Conservation (phyloP, 2,329 filamentous ascomycete species). For the Sclerotinia minor region DNA sequence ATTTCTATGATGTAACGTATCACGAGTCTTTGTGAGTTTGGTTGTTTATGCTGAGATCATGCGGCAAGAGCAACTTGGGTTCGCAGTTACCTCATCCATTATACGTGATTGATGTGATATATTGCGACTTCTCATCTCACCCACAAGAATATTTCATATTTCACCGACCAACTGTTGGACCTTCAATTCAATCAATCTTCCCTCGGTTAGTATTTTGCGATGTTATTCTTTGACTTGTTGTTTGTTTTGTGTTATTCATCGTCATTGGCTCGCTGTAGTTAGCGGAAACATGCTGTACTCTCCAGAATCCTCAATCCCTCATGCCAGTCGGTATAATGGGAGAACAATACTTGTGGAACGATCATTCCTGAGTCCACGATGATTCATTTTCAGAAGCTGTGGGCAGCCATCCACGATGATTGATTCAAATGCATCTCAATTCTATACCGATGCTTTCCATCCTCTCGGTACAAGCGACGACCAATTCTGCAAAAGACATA, state of each 20-base stretch:
- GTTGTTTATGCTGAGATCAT: neutral
- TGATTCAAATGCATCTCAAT: neutral
- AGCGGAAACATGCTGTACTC: neutral
- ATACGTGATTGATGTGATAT: conserved; percentile 3
- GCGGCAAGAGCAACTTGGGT: neutral
- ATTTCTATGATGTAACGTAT: neutral
- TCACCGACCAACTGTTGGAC: too few species aligned
- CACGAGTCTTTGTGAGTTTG: neutral
- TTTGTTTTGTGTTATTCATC: neutral
- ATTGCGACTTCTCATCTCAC: neutral
- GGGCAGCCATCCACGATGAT: neutral
- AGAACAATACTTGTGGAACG: neutral
- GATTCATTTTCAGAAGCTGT: neutral
- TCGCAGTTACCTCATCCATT: neutral
- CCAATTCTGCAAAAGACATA: neutral
- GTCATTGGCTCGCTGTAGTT: neutral
- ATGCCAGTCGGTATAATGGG: neutral
- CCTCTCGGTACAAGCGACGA: neutral
- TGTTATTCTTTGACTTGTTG: neutral
- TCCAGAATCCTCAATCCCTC: neutral
- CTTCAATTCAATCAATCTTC: neutral
- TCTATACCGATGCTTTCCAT: neutral
- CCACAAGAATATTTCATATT: neutral
- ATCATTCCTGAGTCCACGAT: neutral
- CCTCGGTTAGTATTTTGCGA: neutral